Percentiles rank a stretch among this genome's conserved stretches.
Conservation (phyloP, 129 eudicot species). For the Cynara cardunculus region DNA sequence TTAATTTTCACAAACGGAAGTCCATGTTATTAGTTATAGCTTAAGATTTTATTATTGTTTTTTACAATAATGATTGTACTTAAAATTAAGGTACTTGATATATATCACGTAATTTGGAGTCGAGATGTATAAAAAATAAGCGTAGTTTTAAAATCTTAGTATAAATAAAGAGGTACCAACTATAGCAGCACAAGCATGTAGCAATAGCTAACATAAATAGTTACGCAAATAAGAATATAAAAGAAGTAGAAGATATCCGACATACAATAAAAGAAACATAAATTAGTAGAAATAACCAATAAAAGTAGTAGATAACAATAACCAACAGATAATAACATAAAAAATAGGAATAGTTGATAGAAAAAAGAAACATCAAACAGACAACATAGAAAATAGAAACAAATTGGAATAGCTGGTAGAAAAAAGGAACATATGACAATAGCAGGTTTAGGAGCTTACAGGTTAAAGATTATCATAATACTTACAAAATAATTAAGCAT, state of each 20-base stretch:
- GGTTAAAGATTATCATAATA: too few relatives aligned
- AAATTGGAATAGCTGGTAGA: neutral
- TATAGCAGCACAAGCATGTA: neutral
- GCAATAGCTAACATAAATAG: neutral
- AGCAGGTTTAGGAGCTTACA: too few relatives aligned
- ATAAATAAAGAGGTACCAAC: neutral
- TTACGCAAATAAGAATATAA: neutral
- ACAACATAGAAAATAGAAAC: too few relatives aligned
- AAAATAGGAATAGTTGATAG: neutral
- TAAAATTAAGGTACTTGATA: neutral
- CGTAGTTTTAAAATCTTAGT: neutral
- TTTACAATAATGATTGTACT: neutral
- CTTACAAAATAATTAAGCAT: neutral
- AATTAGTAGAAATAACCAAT: neutral
- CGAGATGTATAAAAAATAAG: too few relatives aligned
- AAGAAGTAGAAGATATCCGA: neutral
- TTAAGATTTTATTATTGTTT: neutral
- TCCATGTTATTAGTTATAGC: too few relatives aligned
- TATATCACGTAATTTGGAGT: too few relatives aligned
- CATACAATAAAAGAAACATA: neutral
- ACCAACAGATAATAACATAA: neutral
- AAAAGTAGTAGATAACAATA: neutral
- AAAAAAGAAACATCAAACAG: too few relatives aligned
- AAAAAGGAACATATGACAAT: too few relatives aligned
- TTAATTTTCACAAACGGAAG: too few relatives aligned